A percentile compares a stretch with the other conserved stretches of the same genome.
Conservation (phyloP, 345 rosid species). For the Hypericum perforatum region DNA sequence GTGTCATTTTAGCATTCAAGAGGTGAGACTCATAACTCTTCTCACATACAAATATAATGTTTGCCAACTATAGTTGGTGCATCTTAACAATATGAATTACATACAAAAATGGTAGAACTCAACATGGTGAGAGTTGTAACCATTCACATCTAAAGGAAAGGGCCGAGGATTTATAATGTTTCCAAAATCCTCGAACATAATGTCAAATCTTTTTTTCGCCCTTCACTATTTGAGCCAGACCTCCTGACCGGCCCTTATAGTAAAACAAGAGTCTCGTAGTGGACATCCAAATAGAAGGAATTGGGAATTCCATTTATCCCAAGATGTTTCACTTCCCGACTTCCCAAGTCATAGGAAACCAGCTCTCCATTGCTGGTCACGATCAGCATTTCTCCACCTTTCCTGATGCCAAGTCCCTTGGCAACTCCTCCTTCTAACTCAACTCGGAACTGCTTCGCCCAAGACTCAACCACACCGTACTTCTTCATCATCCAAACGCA, state of each 20-base stretch:
- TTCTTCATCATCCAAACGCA: constrained; percentile 30
- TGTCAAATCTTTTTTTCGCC: no score
- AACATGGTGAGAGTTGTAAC: no score
- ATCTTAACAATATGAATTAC: no score
- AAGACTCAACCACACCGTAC: constrained; percentile 13
- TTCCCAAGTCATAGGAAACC: constrained; percentile 9
- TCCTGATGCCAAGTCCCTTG: constrained; percentile 17
- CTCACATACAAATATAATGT: no score
- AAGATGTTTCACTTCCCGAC: constrained; percentile 1
- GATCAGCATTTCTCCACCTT: constrained; percentile 16
- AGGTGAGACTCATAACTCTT: no score
- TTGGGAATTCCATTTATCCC: constrained; percentile 15
- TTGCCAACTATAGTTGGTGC: no score
- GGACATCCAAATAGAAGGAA: constrained; percentile 15
- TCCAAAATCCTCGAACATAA: no score
- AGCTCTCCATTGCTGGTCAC: constrained; percentile 16
- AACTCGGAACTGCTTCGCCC: constrained; percentile 17
- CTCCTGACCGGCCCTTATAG: constrained; percentile 1
- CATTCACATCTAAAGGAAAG: no score
- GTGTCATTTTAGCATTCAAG: no score
- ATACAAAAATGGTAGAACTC: no score
- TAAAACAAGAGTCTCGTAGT: constrained; percentile 23
- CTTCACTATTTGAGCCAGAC: no score
- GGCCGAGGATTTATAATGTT: no score
- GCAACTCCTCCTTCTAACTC: constrained; percentile 13